Evolutionary conservation across 805 yeast species (phyloP).

Genomic region (Pichia cabralensis): DNA sequence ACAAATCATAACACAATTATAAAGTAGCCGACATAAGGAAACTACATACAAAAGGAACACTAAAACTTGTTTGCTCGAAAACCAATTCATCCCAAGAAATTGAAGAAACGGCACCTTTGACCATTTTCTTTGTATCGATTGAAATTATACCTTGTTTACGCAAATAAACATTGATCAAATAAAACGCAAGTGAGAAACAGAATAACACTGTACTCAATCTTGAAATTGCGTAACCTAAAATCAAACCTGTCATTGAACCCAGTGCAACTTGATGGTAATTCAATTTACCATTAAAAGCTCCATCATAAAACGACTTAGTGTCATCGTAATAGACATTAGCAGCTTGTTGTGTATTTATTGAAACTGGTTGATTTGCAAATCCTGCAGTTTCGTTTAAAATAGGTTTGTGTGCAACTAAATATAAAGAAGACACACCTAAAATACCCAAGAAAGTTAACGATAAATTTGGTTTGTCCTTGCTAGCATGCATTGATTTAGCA

Average conservation of each 20-base stretch:
- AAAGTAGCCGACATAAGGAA: slow-evolving; percentile 31
- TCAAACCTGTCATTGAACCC: slow-evolving; percentile 54
- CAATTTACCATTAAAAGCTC: slow-evolving; percentile 36
- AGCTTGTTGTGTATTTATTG: neutral
- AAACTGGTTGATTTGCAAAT: slow-evolving; percentile 2
- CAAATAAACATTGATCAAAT: slow-evolving; percentile 41
- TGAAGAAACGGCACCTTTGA: slow-evolving; percentile 6
- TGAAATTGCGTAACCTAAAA: slow-evolving; percentile 51
- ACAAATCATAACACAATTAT: neutral
- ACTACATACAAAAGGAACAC: slow-evolving; percentile 41
- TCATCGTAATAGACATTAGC: slow-evolving; percentile 5
- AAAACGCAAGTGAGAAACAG: slow-evolving; percentile 36
- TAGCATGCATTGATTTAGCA: neutral
- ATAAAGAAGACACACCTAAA: slow-evolving; percentile 13
- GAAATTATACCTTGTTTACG: slow-evolving; percentile 42
- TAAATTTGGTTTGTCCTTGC: slow-evolving; percentile 6
- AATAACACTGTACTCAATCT: slow-evolving; percentile 47
- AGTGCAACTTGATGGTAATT: slow-evolving; percentile 54
- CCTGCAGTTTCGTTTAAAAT: slow-evolving; percentile 16
- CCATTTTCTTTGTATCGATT: slow-evolving; percentile 21
- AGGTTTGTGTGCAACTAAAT: slow-evolving; percentile 12
- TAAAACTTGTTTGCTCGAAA: slow-evolving; percentile 53
- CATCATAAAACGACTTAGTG: slow-evolving; percentile 20
- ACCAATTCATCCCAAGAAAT: slow-evolving; percentile 29
- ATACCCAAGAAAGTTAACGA: slow-evolving; percentile 15